Evolutionary conservation across 148 eudicot species (phyloP).

Genomic region (Talinum fruticosum): DNA sequence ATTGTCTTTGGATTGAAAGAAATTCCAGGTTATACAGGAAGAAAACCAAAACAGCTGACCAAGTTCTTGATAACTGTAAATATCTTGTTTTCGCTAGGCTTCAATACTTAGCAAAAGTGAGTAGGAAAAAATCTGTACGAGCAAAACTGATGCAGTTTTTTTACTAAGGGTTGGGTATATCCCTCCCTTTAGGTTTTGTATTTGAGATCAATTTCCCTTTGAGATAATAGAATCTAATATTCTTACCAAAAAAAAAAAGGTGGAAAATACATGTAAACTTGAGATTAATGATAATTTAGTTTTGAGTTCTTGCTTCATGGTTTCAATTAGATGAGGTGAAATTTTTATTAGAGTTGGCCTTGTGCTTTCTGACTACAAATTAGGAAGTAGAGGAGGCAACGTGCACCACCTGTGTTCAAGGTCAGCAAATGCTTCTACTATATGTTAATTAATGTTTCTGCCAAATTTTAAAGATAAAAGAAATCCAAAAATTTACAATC

Average conservation of each 20-base stretch:
- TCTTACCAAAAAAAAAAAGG: neutral
- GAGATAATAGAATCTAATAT: no score
- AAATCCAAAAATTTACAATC: neutral
- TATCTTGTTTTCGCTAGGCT: no score
- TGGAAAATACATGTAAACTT: neutral
- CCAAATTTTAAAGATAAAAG: neutral
- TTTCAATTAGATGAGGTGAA: neutral
- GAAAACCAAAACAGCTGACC: no score
- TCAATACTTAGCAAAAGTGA: no score
- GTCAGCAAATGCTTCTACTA: neutral
- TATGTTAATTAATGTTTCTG: neutral
- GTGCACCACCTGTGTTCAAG: neutral
- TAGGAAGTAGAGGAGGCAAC: neutral
- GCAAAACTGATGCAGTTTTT: no score
- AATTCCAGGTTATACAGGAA: no score
- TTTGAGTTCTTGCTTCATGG: neutral
- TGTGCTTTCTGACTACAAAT: neutral
- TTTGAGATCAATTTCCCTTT: no score
- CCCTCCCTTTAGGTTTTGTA: no score
- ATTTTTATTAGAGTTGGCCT: neutral
- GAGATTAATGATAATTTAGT: neutral
- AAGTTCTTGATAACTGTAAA: no score
- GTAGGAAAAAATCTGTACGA: no score
- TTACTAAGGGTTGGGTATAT: no score
- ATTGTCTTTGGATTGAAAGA: no score